Percentiles rank a stretch among this genome's conserved stretches.
Evolutionary conservation across 2,329 filamentous ascomycete genomes (phyloP).

Genomic region (Phialophora verrucosa): DNA sequence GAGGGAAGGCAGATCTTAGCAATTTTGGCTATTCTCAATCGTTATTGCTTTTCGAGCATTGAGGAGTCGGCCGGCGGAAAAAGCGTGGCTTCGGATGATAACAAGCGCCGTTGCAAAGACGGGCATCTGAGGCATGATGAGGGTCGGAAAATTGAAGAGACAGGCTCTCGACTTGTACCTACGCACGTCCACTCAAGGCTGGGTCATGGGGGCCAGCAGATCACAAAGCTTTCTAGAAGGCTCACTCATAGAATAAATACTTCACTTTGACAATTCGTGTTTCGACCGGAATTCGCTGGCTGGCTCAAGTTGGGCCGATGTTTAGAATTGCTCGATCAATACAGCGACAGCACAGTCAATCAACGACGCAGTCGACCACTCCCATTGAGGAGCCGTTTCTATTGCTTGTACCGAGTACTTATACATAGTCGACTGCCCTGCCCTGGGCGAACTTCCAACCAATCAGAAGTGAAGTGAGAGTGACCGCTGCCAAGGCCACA

Average conservation of each 20-base stretch:
- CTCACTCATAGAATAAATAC: conserved; percentile 19
- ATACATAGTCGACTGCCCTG: neutral
- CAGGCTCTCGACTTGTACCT: conserved; percentile 25
- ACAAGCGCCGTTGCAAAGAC: conserved; percentile 18
- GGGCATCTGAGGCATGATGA: conserved; percentile 13
- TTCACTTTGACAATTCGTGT: conserved; percentile 2
- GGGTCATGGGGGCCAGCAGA: conserved; percentile 12
- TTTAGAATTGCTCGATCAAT: neutral
- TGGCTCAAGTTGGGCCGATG: neutral
- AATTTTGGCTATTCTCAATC: conserved; percentile 33
- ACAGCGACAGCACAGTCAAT: neutral
- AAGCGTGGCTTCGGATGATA: conserved; percentile 23
- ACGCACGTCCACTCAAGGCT: conserved; percentile 17
- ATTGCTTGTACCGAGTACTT: too few species aligned
- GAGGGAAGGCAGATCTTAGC: conserved; percentile 19
- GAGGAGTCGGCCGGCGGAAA: conserved; percentile 31
- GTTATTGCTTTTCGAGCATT: conserved; percentile 27
- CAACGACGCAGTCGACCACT: neutral
- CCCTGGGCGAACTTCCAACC: neutral
- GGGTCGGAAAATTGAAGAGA: conserved; percentile 20
- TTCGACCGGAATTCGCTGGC: neutral
- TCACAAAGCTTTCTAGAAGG: conserved; percentile 21
- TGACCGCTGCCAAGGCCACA: conserved; percentile 8
- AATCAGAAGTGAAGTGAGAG: neutral
- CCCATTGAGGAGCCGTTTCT: too few species aligned